Evolutionary conservation across 805 yeast genomes (phyloP).

Genomic region (Candida jianshihensis): DNA sequence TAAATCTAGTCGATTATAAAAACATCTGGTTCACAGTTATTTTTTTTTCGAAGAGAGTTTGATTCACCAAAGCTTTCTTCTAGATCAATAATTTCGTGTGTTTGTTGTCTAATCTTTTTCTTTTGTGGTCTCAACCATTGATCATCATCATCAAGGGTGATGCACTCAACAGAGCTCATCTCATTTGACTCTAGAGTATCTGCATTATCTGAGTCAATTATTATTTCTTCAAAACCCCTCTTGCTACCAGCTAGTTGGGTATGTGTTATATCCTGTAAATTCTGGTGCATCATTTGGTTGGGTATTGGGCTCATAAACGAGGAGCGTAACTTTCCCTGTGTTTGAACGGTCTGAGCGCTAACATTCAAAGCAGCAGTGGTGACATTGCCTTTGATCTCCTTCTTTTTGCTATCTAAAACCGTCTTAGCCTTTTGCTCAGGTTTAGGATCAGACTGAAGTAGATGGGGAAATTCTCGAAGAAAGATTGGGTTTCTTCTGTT

Average conservation of each 20-base stretch:
- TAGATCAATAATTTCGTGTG: neutral
- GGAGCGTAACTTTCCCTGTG: too few species aligned
- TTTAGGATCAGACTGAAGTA: too few species aligned
- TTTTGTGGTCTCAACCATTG: neutral
- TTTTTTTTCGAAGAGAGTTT: neutral
- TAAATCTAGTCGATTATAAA: neutral
- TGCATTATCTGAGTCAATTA: too few species aligned
- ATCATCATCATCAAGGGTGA: neutral
- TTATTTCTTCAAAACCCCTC: neutral
- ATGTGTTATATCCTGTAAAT: too few species aligned
- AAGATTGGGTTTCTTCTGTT: conserved; percentile 53
- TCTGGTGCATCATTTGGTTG: neutral
- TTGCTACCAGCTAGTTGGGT: neutral
- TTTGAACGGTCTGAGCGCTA: too few species aligned
- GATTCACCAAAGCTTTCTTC: neutral
- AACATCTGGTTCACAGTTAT: neutral
- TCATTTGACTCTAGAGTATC: too few species aligned
- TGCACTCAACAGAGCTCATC: neutral
- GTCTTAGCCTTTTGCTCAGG: too few species aligned
- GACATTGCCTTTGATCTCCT: too few species aligned
- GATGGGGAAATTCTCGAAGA: conserved; percentile 47
- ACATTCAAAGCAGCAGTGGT: too few species aligned
- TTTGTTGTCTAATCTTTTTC: neutral
- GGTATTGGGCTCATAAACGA: neutral
- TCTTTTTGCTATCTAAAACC: too few species aligned